A percentile compares a stretch with the other conserved stretches of the same genome.
Evolutionary conservation across 2,329 filamentous ascomycete genomes (phyloP).

Genomic region (Cordyceps pruinosa): DNA sequence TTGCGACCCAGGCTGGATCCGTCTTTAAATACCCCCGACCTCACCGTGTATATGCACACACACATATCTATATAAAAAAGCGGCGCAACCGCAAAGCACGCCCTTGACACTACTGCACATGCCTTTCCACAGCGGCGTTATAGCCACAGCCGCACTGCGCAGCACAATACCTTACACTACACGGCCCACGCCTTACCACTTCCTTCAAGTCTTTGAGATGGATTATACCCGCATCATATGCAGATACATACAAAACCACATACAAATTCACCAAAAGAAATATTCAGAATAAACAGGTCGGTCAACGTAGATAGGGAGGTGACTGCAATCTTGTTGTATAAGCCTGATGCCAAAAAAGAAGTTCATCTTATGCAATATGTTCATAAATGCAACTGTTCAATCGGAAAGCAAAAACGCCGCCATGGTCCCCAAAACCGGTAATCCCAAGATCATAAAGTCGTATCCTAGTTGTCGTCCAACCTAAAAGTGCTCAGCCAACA

Average conservation of each 20-base stretch:
- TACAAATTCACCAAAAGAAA: background rate
- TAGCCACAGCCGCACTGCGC: background rate
- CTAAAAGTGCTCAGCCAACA: background rate
- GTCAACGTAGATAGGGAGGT: background rate
- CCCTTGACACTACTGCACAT: too few species aligned
- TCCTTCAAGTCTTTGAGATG: background rate
- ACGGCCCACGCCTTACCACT: background rate
- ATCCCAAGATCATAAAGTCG: slow-evolving; percentile 5
- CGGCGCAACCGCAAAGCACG: too few species aligned
- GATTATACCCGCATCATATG: background rate
- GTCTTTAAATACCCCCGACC: too few species aligned
- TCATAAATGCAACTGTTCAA: background rate
- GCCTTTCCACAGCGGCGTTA: too few species aligned
- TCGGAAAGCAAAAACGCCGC: slow-evolving; percentile 1
- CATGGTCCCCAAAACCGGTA: background rate
- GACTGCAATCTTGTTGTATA: background rate
- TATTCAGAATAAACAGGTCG: background rate
- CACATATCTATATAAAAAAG: too few species aligned
- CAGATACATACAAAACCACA: too few species aligned
- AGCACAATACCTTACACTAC: background rate
- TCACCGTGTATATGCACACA: too few species aligned
- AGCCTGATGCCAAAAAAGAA: background rate
- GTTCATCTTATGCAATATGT: background rate
- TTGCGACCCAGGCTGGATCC: too few species aligned
- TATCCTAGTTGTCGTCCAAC: background rate